A percentile compares a stretch with the other conserved stretches of the same genome.
These are phyloP conservation scores for Trichoderma virens DNA, from an alignment of 495 filamentous ascomycete species.

Conservation along the genomic window DNA sequence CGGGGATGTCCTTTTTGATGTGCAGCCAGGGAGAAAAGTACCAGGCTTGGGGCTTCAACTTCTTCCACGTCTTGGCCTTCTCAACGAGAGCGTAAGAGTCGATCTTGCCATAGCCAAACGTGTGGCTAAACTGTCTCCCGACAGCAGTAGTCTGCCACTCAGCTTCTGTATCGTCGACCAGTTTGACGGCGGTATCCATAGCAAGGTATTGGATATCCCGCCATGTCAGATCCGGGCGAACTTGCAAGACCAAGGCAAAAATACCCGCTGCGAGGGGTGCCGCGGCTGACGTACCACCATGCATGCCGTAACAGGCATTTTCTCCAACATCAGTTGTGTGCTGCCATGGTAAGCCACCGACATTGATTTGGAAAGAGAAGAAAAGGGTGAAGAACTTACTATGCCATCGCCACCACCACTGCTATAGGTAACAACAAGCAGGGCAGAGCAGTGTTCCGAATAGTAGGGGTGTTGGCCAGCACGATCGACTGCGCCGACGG, in stretches of 20 bases:
- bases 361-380: neutral
- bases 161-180: conserved; percentile 64
- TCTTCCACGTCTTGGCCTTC: conserved; percentile 73
- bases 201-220: conserved; percentile 90
- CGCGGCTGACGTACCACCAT: conserved; percentile 95
- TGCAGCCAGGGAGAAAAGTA: conserved; percentile 87
- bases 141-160: conserved; percentile 70
- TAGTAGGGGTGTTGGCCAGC: conserved; percentile 83
- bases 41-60: conserved; percentile 97
- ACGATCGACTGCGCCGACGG: conserved; percentile 86
- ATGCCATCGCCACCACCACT: conserved; percentile 84
- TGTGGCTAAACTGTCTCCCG: conserved; percentile 84
- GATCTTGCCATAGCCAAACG: conserved; percentile 90
- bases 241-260: conserved; percentile 82
- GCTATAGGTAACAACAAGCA: conserved; percentile 92
- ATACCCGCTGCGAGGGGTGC: conserved; percentile 87
- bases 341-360: conserved; percentile 19
- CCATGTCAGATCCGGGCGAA: conserved; percentile 85
- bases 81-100: conserved; percentile 83
- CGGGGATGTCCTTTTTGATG: conserved; percentile 76
- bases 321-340: conserved; percentile 92
- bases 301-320: conserved; percentile 64
- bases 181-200: conserved; percentile 72
- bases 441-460: conserved; percentile 91
- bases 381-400: conserved; percentile 25